Conservation (phyloP, 495 filamentous ascomycete genomes). For the Aspergillus ostianus region DNA sequence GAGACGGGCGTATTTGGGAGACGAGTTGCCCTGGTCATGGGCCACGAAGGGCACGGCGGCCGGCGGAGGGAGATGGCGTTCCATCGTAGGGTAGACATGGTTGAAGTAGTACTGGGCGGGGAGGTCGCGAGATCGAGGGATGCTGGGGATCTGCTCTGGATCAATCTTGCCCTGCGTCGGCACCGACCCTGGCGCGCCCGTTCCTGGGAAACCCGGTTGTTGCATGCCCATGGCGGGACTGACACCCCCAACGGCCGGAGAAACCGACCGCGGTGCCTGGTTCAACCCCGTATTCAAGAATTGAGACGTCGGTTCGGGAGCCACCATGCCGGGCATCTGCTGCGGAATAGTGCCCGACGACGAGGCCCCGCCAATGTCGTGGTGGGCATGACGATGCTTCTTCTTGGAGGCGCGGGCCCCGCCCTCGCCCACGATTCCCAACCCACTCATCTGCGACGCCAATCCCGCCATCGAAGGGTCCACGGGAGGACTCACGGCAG, state of each 20-base stretch:
- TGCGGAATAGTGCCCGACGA: constrained; percentile 42
- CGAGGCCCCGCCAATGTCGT: constrained; percentile 70
- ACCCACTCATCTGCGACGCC: constrained; percentile 81
- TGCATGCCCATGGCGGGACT: constrained; percentile 49
- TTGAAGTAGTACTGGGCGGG: constrained; percentile 79
- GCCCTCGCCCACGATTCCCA: constrained; percentile 67
- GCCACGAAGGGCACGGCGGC: constrained; percentile 88
- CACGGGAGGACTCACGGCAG: constrained; percentile 28
- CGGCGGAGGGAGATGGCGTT: constrained; percentile 84
- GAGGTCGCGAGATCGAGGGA: constrained; percentile 80
- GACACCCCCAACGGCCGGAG: constrained; percentile 57
- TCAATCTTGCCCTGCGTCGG: constrained; percentile 76
- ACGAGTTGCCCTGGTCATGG: constrained; percentile 93
- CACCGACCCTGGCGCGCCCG: constrained; percentile 37
- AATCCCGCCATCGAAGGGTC: constrained; percentile 58
- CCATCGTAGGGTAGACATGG: constrained; percentile 91
- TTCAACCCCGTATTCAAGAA: constrained; percentile 69
- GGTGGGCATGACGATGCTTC: constrained; percentile 92
- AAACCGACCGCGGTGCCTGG: constrained; percentile 46
- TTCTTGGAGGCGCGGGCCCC: constrained; percentile 68
- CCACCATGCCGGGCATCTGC: constrained; percentile 61
- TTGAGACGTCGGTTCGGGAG: constrained; percentile 61
- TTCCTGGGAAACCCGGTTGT: constrained; percentile 47
- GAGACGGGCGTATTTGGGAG: constrained; percentile 87
- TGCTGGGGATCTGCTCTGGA: constrained; percentile 89